Evolutionary conservation across 2,329 filamentous ascomycete species (phyloP).

Genomic region (Diaporthe sp.): DNA sequence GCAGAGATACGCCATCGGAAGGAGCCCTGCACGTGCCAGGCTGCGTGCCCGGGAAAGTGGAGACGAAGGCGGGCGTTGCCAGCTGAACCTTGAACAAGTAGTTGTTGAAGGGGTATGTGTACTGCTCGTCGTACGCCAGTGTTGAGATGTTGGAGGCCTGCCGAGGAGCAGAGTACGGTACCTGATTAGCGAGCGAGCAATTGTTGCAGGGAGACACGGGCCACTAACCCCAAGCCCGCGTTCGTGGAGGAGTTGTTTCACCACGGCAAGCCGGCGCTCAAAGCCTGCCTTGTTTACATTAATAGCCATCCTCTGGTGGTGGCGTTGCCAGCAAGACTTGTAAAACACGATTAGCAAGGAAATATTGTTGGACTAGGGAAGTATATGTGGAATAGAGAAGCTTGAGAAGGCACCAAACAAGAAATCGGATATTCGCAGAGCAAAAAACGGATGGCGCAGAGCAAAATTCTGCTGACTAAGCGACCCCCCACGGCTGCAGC

Average conservation of each 20-base stretch:
- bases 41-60: constrained; percentile 37
- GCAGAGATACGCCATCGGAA: constrained; percentile 26
- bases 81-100: constrained; percentile 44
- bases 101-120: constrained; percentile 44
- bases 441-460: too few relatives aligned
- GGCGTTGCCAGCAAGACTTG: neutral
- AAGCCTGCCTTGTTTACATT: neutral
- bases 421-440: too few relatives aligned
- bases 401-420: neutral
- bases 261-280: neutral
- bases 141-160: constrained; percentile 5
- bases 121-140: constrained; percentile 41
- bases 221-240: neutral
- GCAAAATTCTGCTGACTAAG: too few relatives aligned
- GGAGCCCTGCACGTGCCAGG: constrained; percentile 39
- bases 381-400: neutral
- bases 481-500: too few relatives aligned
- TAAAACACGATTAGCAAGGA: too few relatives aligned
- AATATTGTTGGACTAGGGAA: neutral
- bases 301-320: neutral
- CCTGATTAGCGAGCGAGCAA: neutral
- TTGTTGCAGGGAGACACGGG: too few relatives aligned
- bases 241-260: neutral
- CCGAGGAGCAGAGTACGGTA: neutral
- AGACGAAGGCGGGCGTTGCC: constrained; percentile 30